A percentile compares a stretch with the other conserved stretches of the same genome.
Conservation (phyloP, 306 rosid genomes). For the Sicyos baderoa region DNA sequence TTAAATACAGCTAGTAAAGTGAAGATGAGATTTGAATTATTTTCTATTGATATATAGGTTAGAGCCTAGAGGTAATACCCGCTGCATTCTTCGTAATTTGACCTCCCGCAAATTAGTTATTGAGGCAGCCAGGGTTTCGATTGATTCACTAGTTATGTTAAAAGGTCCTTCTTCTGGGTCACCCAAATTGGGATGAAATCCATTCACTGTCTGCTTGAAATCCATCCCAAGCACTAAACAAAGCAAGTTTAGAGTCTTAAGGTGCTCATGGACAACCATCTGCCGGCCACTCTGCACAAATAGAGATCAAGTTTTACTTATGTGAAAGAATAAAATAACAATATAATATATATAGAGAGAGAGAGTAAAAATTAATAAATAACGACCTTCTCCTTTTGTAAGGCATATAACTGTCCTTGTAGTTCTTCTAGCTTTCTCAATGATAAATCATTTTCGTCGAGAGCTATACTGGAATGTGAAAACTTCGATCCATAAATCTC, state of each 20-base stretch:
- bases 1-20: slow-evolving; percentile 14
- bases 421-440: slow-evolving; percentile 44
- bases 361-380: background rate
- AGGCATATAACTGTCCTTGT: slow-evolving; percentile 26
- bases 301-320: background rate
- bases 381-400: slow-evolving; percentile 59
- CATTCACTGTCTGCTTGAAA: slow-evolving; percentile 27
- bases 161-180: slow-evolving; percentile 18
- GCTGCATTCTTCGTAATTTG: slow-evolving; percentile 51
- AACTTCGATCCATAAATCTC: slow-evolving; percentile 36
- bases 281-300: slow-evolving; percentile 38
- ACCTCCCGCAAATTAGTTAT: slow-evolving; percentile 42
- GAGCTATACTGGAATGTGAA: slow-evolving; percentile 22
- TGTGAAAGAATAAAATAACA: background rate
- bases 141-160: slow-evolving; percentile 39
- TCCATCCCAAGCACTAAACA: slow-evolving; percentile 44
- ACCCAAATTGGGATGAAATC: slow-evolving; percentile 36
- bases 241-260: slow-evolving; percentile 27
- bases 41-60: background rate
- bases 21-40: background rate
- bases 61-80: slow-evolving; percentile 28
- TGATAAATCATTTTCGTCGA: slow-evolving; percentile 54
- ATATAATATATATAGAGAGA: background rate
- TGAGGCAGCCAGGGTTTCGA: slow-evolving; percentile 37
- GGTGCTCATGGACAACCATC: slow-evolving; percentile 38